phyloP scores from a whole-genome alignment of 176 grass and related monocot species.

The Ampelocalamus luodianensis region DNA sequence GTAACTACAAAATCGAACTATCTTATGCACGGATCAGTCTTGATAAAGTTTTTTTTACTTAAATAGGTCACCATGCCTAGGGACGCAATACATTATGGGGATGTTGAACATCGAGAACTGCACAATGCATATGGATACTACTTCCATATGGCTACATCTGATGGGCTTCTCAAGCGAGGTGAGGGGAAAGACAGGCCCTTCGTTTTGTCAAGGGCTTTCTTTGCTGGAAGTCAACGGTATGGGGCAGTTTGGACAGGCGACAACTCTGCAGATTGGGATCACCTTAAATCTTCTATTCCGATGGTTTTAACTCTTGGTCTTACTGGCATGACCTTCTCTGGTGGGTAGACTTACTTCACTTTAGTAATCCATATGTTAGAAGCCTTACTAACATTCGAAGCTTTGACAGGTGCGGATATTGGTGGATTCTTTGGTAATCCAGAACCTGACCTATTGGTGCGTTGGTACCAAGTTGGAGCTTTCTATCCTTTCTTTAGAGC shows the following conservation, averaged over 20 bases:
- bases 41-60: conserved; percentile 28
- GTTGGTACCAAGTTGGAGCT: conserved; percentile 98
- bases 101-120: conserved; percentile 88
- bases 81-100: conserved; percentile 80
- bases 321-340: conserved; percentile 88
- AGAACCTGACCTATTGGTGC: conserved; percentile 80
- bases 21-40: conserved; percentile 9
- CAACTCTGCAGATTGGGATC: conserved; percentile 92
- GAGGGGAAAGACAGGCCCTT: conserved; percentile 95
- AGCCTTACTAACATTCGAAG: conserved; percentile 33
- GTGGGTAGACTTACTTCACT: conserved; percentile 54
- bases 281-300: conserved; percentile 89
- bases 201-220: conserved; percentile 92
- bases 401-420: conserved; percentile 84
- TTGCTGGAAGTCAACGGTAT: conserved; percentile 88
- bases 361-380: not conserved
- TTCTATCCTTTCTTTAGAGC: conserved; percentile 97
- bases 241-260: conserved; percentile 96
- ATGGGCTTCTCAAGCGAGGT: conserved; percentile 85
- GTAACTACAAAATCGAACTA: not conserved
- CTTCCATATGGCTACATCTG: conserved; percentile 96
- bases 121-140: conserved; percentile 99
- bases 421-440: conserved; percentile 97
- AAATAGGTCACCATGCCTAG: conserved; percentile 92
- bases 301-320: conserved; percentile 98